These are phyloP conservation scores for Theobroma grandiflorum DNA, from an alignment of 441 rosid genomes.

Conservation along the genomic window DNA sequence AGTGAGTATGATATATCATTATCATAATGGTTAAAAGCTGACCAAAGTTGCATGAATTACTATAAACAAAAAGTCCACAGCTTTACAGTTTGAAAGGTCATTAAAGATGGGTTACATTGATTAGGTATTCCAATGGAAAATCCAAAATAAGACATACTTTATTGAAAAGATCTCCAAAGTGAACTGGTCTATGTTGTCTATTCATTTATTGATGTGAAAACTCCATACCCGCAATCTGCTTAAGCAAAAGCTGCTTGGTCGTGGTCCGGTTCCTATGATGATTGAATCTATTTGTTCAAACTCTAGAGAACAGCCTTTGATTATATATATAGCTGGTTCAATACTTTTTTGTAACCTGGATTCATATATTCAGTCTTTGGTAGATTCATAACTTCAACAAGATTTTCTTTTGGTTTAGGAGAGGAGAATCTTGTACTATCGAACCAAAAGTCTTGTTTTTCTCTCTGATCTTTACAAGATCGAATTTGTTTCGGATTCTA, in stretches of 20 bases:
- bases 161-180: slow-evolving; percentile 14
- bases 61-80: slow-evolving; percentile 10
- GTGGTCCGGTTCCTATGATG: slow-evolving; percentile 6
- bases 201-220: slow-evolving; percentile 1
- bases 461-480: not conserved
- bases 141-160: not conserved
- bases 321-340: not conserved
- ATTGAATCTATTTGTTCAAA: slow-evolving; percentile 2
- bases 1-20: slow-evolving; percentile 19
- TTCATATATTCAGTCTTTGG: not conserved
- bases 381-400: not conserved
- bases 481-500: not conserved
- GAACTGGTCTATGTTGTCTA: not conserved
- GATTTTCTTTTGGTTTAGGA: not conserved
- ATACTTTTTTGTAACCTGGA: not conserved
- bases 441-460: not conserved
- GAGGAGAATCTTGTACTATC: not conserved
- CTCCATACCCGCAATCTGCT: slow-evolving; percentile 7
- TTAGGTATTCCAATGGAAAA: slow-evolving; percentile 17
- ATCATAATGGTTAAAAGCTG: slow-evolving; percentile 25
- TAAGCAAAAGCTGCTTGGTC: slow-evolving; percentile 1
- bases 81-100: slow-evolving; percentile 31
- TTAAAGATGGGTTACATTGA: slow-evolving; percentile 1
- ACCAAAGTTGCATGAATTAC: slow-evolving; percentile 21
- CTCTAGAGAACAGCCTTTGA: not conserved